phyloP scores from a whole-genome alignment of 2,329 filamentous ascomycete species.

The Blastomyces emzantsi region DNA sequence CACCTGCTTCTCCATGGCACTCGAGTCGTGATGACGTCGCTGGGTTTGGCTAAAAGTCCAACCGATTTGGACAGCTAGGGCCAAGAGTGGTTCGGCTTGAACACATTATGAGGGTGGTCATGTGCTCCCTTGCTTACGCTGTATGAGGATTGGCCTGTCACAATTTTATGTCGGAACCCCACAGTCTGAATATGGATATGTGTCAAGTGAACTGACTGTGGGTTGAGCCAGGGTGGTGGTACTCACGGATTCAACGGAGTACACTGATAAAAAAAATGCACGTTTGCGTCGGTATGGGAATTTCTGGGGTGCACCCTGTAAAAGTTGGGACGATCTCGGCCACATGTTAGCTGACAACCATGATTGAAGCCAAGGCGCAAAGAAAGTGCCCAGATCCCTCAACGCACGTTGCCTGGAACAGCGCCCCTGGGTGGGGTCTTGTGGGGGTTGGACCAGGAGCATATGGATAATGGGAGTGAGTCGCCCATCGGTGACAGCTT shows the following conservation, averaged over 20 bases:
- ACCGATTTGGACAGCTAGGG: not conserved
- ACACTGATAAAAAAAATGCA: not conserved
- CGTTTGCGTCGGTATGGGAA: not conserved
- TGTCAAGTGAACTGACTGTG: not conserved
- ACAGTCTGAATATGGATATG: not conserved
- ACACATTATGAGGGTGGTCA: not conserved
- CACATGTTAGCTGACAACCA: not conserved
- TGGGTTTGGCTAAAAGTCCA: not conserved
- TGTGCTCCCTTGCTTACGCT: not conserved
- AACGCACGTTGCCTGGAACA: not conserved
- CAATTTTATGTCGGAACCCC: not conserved
- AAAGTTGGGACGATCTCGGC: not conserved
- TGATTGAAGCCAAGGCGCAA: not conserved
- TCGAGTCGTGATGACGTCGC: not conserved
- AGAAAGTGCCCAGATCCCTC: not conserved
- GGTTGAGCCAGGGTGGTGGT: not conserved
- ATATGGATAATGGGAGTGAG: not conserved
- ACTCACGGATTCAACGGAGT: not conserved
- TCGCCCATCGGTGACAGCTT: not conserved
- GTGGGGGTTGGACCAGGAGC: not conserved
- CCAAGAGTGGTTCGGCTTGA: not conserved
- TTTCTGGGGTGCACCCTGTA: not conserved
- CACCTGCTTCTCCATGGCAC: not conserved
- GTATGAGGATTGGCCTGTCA: not conserved
- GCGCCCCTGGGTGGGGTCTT: not conserved